Base-by-base conservation (phyloP, 768 basidiomycete genomes). In the Mycena galericulata region DNA sequence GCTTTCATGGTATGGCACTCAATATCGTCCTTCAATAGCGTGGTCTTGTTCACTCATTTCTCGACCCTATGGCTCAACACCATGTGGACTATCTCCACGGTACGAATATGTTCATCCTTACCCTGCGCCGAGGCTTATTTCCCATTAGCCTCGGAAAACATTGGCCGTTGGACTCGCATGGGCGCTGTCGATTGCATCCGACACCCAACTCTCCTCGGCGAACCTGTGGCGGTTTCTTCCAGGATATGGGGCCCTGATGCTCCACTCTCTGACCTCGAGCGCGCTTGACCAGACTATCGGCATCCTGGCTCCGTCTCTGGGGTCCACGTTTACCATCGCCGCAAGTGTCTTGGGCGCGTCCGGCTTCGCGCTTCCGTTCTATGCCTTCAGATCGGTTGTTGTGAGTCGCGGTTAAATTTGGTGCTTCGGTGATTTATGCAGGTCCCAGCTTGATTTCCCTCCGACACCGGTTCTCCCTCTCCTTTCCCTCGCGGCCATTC, bases 31-130 rank as follows among this genome's bases (percentile, higher is more conserved):
- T n/a, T n/a, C 27, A 69, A 3, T 63, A 95, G 93, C 56, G 90
- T 92, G 34, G 82, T 92, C 46, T 72, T 94, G 36, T 88, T 94
- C 72, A 80, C 88, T 24, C 90, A 92, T 73, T 92, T 92, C 76
- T 89, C 92, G 8, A 81, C 87, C 26, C 80, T 90, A 46, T 93
- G 92, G 91, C 81, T 90, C 53, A 84, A 85, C 59, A 81, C 87
- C 7, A 75, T 91, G 61, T 73, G 88, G 43, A 84, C 75, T 62
- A 80, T 85, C 53, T 78, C 84, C 50, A 85, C 84, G 55, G 89
- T 89, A 71, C 73, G 86, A 78, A 17, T 41, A 18, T 27, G 30
- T 29, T n/a, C 12, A 9, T 24, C 27, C 14, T 24, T 20, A 34
- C 4, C 20, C 10, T 38, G 30, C 34, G 49, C 41, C 34, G 56